A percentile compares a stretch with the other conserved stretches of the same genome.
These are phyloP conservation scores for Apiotrichum siamense DNA, from an alignment of 1,284 basidiomycete species.

Conservation along the genomic window DNA sequence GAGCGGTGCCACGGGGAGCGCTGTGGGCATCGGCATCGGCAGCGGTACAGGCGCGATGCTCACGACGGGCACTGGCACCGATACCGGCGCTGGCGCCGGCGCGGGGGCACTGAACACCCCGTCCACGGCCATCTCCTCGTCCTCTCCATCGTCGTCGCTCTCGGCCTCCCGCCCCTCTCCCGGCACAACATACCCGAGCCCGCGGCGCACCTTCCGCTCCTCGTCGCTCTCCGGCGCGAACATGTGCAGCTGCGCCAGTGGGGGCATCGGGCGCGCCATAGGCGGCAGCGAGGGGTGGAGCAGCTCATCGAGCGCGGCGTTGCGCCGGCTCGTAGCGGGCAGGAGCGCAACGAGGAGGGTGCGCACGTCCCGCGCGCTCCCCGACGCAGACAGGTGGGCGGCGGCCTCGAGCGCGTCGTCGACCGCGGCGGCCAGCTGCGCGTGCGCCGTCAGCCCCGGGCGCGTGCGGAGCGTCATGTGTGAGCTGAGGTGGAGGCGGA, in stretches of 20 bases:
- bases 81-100: neutral
- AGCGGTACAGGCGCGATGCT: neutral
- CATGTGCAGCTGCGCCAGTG: constrained; percentile 32
- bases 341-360: constrained; percentile 11
- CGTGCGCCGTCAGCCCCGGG: neutral
- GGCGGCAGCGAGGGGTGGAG: constrained; percentile 39
- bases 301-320: constrained; percentile 14
- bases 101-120: neutral
- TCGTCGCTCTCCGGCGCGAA: constrained; percentile 36
- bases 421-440: neutral
- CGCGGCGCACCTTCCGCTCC: constrained; percentile 28
- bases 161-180: constrained; percentile 6
- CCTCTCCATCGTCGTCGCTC: constrained; percentile 12
- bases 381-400: constrained; percentile 8
- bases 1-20: neutral
- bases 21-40: neutral
- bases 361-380: constrained; percentile 13
- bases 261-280: constrained; percentile 27
- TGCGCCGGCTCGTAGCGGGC: neutral
- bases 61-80: neutral
- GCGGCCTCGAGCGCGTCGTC: constrained; percentile 10
- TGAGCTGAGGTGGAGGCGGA: constrained; percentile 49
- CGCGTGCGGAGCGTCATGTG: constrained; percentile 23
- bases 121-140: constrained; percentile 9
- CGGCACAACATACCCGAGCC: constrained; percentile 22